Evolutionary conservation across 2,329 filamentous ascomycete species (phyloP).

Genomic region (Fusarium floridanum): DNA sequence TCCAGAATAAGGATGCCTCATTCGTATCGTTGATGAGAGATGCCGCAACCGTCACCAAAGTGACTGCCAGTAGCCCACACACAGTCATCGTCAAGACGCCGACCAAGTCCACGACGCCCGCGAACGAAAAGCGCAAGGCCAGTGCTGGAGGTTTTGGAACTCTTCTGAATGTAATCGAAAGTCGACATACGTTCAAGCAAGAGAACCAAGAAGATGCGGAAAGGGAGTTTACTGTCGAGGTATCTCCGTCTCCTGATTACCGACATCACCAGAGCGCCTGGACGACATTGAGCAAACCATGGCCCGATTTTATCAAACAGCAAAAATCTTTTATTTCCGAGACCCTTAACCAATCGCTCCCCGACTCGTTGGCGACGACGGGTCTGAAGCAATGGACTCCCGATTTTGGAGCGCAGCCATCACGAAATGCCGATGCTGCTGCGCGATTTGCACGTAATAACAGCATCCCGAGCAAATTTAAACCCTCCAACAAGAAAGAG

Average conservation of each 20-base stretch:
- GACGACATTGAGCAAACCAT: constrained; percentile 56
- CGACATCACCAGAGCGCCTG: constrained; percentile 55
- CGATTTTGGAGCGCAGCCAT: constrained; percentile 39
- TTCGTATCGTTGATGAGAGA: constrained; percentile 65
- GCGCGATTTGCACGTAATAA: constrained; percentile 29
- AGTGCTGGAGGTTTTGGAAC: not conserved
- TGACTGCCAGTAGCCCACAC: constrained; percentile 62
- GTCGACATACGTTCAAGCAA: not conserved
- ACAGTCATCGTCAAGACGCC: constrained; percentile 57
- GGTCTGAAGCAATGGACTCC: constrained; percentile 61
- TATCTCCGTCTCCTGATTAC: constrained; percentile 56
- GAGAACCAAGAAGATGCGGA: not conserved
- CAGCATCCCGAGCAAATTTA: constrained; percentile 34
- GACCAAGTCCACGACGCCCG: constrained; percentile 18
- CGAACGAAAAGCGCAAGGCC: constrained; percentile 1
- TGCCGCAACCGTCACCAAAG: constrained; percentile 52
- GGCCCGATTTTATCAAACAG: constrained; percentile 54
- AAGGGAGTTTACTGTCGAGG: constrained; percentile 57
- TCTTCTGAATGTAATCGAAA: not conserved
- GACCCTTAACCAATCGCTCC: constrained; percentile 56
- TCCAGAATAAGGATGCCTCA: constrained; percentile 60
- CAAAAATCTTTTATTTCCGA: constrained; percentile 53
- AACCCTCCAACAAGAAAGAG: not conserved
- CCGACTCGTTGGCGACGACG: constrained; percentile 51
- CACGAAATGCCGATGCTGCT: constrained; percentile 10